Percentiles rank a stretch among this genome's conserved stretches.
These are phyloP conservation scores for Stevia rebaudiana DNA, from an alignment of 140 eudicot species.

Conservation along the genomic window DNA sequence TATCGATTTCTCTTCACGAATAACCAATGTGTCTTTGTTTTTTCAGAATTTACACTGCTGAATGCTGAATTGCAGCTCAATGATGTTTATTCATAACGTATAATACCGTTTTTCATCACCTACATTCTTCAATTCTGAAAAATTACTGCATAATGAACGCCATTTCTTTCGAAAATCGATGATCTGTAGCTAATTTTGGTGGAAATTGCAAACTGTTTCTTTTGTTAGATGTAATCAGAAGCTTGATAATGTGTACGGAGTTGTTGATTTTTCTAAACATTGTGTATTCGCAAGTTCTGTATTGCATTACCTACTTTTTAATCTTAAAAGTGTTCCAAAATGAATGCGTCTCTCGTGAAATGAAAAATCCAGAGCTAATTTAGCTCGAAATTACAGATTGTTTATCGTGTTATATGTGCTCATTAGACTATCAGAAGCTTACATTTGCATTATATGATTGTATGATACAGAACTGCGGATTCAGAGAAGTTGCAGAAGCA, in stretches of 20 bases:
- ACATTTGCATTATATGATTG: neutral
- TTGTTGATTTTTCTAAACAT: too few relatives aligned
- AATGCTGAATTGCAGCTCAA: too few relatives aligned
- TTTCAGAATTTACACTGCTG: neutral
- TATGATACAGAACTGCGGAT: slow-evolving; percentile 27
- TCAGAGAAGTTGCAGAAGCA: slow-evolving; percentile 28
- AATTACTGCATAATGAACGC: neutral
- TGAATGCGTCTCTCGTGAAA: neutral
- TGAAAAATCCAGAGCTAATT: neutral
- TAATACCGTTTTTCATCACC: neutral
- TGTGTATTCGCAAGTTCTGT: too few relatives aligned
- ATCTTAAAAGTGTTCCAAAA: neutral
- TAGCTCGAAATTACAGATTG: neutral
- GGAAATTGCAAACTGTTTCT: neutral
- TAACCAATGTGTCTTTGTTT: neutral
- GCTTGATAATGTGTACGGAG: neutral
- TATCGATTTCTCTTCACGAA: neutral
- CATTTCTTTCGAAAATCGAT: neutral
- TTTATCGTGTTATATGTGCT: neutral
- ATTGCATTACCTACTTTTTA: neutral
- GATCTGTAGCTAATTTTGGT: neutral
- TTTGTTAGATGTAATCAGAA: too few relatives aligned
- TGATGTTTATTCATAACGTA: too few relatives aligned
- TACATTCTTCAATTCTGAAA: neutral
- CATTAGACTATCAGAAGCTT: slow-evolving; percentile 6